Evolutionary conservation across 1,284 basidiomycete species (phyloP), one percentile per base, ranked within the genome.

Genomic region (Naganishia cerealis): DNA sequence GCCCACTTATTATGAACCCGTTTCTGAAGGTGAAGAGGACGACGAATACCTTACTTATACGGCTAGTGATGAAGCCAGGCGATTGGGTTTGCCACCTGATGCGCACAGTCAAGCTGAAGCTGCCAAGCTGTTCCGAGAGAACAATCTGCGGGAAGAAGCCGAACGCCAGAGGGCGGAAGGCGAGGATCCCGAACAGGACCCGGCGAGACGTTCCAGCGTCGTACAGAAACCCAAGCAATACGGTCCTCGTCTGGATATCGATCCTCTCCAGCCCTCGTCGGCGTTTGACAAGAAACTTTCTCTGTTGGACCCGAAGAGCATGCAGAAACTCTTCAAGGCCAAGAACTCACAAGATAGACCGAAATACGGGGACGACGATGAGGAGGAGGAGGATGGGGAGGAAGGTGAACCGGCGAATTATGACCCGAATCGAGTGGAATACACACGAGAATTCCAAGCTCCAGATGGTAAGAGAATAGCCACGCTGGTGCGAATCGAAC

Each of bases 401-500:
- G 79, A 80, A 65, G 79, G 80, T 16, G 66, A 50, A 36, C 40
- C 26, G 16, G 59, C 61, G n/a, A 39, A 57, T 58, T 75, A 75
- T 33, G 79, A 67, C 75, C 70, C 73, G 54, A 70, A 72, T 16
- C 78, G 79, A 55, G 77, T 78, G 15, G 79, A 81, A 65, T 85
- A 85, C 74, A 88, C 91, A 57, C 84, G 90, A 69, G 85, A 88
- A 69, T 93, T 92, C 87, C 83, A 80, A 29, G 94, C 94, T 2
- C 89, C 90, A 1, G 82, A 86, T 55, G 95, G 95, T 21, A 98
- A 97, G 83, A 86, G 87, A 72, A 94, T 99, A 69, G 87, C 92
- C 0, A 86, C 99, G 1, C 94, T 95, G 42, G 89, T 99, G 40
- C 87, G 95, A 62, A 86, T 99, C 67, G 95, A 99, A 81, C 95